These are phyloP conservation scores for Termitomyces sp. DNA, from an alignment of 768 basidiomycete genomes.

Conservation along the genomic window DNA sequence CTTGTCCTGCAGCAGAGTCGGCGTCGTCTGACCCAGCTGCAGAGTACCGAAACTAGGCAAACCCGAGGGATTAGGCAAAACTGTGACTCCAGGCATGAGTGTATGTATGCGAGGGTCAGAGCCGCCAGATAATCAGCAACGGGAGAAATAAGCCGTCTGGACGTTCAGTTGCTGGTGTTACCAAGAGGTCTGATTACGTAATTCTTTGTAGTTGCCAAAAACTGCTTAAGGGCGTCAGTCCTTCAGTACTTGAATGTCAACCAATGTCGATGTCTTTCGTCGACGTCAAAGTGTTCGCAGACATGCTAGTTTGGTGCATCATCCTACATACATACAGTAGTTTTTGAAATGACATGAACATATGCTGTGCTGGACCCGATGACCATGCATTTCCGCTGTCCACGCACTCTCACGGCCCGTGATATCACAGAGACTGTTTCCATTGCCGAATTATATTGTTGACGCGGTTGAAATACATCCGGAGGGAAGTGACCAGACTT, in stretches of 20 bases:
- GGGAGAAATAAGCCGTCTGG: slow-evolving; percentile 1
- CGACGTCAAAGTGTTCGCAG: neutral
- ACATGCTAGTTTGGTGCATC: neutral
- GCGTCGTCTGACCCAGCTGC: slow-evolving; percentile 23
- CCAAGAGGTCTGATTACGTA: slow-evolving; percentile 8
- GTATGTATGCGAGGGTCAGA: slow-evolving; percentile 4
- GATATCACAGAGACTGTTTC: neutral
- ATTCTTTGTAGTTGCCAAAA: neutral
- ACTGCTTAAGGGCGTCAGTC: neutral
- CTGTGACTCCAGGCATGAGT: slow-evolving; percentile 23
- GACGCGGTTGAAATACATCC: neutral
- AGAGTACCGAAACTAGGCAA: slow-evolving; percentile 21
- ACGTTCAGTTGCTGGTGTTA: neutral
- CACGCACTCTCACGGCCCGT: neutral
- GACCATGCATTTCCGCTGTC: neutral
- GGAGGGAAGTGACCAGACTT: neutral
- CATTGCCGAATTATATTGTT: neutral
- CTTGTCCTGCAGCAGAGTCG: slow-evolving; percentile 11
- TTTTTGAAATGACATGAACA: neutral
- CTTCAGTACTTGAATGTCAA: neutral
- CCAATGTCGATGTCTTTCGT: neutral
- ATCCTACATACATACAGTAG: neutral
- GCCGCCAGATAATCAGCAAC: slow-evolving; percentile 6
- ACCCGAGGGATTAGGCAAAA: slow-evolving; percentile 20
- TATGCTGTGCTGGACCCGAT: neutral